These are phyloP conservation scores for Russula griseocarnosa DNA, from an alignment of 768 basidiomycete species.

Conservation along the genomic window DNA sequence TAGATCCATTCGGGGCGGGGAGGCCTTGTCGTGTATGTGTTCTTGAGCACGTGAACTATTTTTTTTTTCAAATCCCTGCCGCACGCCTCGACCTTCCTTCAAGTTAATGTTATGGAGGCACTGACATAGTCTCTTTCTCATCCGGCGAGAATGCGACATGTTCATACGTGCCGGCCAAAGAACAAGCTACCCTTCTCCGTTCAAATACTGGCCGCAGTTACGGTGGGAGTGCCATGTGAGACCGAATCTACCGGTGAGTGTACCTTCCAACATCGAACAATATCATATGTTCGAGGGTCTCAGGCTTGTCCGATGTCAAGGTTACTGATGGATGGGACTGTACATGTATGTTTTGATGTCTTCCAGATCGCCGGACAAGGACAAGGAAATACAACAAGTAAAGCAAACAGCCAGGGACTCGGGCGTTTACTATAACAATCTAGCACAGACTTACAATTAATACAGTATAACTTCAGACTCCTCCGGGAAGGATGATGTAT, in stretches of 20 bases:
- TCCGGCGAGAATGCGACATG: not conserved
- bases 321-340: not conserved
- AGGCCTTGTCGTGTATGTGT: not conserved
- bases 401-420: not conserved
- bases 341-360: not conserved
- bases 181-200: not conserved
- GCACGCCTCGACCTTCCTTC: too few species aligned
- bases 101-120: too few species aligned
- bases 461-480: not conserved
- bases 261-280: not conserved
- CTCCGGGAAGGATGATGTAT: too few species aligned
- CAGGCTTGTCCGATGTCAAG: not conserved
- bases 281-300: not conserved
- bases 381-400: not conserved
- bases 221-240: too few species aligned
- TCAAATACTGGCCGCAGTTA: too few species aligned
- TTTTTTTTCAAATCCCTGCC: too few species aligned
- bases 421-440: too few species aligned
- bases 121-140: not conserved
- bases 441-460: too few species aligned
- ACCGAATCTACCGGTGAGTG: too few species aligned
- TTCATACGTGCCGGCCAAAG: not conserved
- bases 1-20: not conserved
- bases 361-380: not conserved
- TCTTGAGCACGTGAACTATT: too few species aligned